These are phyloP conservation scores for Aspergillus sparsus DNA, from an alignment of 495 filamentous ascomycete species.

Conservation along the genomic window DNA sequence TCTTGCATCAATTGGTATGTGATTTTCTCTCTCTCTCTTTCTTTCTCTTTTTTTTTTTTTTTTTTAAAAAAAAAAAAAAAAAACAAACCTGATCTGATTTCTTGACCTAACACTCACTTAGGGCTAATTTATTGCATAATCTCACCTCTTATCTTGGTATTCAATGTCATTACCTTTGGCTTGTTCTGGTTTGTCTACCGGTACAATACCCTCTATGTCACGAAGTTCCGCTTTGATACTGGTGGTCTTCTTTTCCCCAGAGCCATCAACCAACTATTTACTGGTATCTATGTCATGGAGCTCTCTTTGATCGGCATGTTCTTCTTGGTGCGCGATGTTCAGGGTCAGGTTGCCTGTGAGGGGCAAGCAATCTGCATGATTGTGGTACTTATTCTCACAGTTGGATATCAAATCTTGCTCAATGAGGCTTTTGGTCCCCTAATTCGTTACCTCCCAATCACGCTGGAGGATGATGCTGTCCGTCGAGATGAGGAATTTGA, in stretches of 20 bases:
- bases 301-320: slow-evolving; percentile 88
- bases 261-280: slow-evolving; percentile 95
- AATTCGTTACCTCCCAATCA: slow-evolving; percentile 88
- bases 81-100: too few relatives aligned
- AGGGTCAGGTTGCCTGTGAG: slow-evolving; percentile 61
- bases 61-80: not conserved
- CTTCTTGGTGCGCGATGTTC: slow-evolving; percentile 71
- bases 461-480: slow-evolving; percentile 91
- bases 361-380: slow-evolving; percentile 93
- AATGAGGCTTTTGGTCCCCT: slow-evolving; percentile 86
- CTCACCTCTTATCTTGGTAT: slow-evolving; percentile 86
- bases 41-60: too few relatives aligned
- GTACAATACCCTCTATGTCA: slow-evolving; percentile 96
- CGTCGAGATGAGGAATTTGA: slow-evolving; percentile 86
- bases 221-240: slow-evolving; percentile 86
- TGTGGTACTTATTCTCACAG: slow-evolving; percentile 65
- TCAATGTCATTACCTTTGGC: slow-evolving; percentile 91
- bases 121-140: slow-evolving; percentile 88
- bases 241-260: slow-evolving; percentile 90
- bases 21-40: too few relatives aligned
- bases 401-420: slow-evolving; percentile 78
- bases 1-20: slow-evolving; percentile 82
- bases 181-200: slow-evolving; percentile 96
- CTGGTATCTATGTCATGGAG: slow-evolving; percentile 93
- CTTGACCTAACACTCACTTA: slow-evolving; percentile 26